Base-by-base conservation (phyloP, 176 grass and related monocot genomes). In the Avena atlantica region DNA sequence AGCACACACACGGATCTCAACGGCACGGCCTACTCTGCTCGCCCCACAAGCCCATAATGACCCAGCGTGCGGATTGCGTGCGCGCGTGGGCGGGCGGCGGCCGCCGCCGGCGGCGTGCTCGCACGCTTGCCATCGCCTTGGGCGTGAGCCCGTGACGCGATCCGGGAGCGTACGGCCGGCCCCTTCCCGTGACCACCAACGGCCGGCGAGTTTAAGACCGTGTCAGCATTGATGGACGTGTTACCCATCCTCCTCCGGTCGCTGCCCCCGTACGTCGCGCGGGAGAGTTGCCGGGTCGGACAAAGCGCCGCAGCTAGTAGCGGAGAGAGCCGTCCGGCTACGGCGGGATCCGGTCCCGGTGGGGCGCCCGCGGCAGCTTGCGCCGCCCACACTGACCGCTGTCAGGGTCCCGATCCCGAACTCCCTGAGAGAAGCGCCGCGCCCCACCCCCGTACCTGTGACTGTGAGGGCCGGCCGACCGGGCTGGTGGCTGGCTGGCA, bases 221-320 rank as follows among this genome's bases (percentile, higher is more conserved):
- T 83, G 81, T 59, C 82, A 70, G 89, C 76, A 81, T 88, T 85
- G 14, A 80, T 69, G 85, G 89, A 74, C 67, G 80, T 58, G 58
- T 47, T 13, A 37, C 60, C 61, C 6, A 4, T 27, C 37, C 71
- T 83, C 66, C 52, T 17, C 14, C 49, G 49, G 49, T 50, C 48
- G 48, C 48, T 50, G 48, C 9, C 52, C 14, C 52, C 4, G n/a
- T n/a, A n/a, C n/a, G 52, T 14, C 14, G 52, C 52, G 52, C 15
- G 15, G 52, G 52, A 55, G 52, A 17, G 52, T 3, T 55, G 15
- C 13, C 52, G 13, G 71, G 16, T 24, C 34, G 70, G 78, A 86
- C 83, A 81, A 69, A 65, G 19, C 25, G 44, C 11, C 81, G 74
- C 53, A 53, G 63, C 62, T 40, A 40, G 37, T 40, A 40, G 37